Evolutionary conservation across 495 filamentous ascomycete species (phyloP).

Genomic region (Penicillium lividum): DNA sequence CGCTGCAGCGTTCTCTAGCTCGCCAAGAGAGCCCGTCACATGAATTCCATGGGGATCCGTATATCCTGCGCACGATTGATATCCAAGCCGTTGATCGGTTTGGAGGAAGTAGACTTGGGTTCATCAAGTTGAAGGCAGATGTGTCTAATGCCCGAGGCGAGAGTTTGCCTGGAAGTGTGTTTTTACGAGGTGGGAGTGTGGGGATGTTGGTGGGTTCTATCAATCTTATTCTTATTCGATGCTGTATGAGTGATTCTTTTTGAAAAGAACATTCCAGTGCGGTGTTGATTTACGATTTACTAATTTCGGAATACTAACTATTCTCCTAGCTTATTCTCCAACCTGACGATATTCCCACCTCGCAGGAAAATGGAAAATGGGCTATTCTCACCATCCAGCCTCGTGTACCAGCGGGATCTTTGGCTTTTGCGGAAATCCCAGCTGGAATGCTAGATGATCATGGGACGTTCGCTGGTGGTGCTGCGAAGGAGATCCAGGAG

Average conservation of each 20-base stretch:
- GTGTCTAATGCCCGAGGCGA: slow-evolving; percentile 65
- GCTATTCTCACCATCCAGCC: slow-evolving; percentile 82
- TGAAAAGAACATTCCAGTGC: too few relatives aligned
- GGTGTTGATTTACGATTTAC: too few relatives aligned
- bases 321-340: slow-evolving; percentile 60
- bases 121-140: slow-evolving; percentile 71
- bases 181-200: slow-evolving; percentile 79
- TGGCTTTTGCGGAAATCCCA: slow-evolving; percentile 77
- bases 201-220: slow-evolving; percentile 65
- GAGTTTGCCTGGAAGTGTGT: slow-evolving; percentile 72
- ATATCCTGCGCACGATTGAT: slow-evolving; percentile 66
- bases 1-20: slow-evolving; percentile 63
- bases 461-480: slow-evolving; percentile 73
- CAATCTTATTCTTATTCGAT: neutral
- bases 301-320: neutral
- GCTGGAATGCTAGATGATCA: slow-evolving; percentile 87
- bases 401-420: slow-evolving; percentile 73
- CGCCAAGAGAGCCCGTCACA: slow-evolving; percentile 63
- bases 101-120: slow-evolving; percentile 64
- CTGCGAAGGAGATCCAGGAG: slow-evolving; percentile 80
- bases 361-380: slow-evolving; percentile 54
- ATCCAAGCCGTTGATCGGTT: slow-evolving; percentile 78
- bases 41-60: slow-evolving; percentile 71
- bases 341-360: slow-evolving; percentile 59
- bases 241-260: neutral